Percentiles rank a stretch among this genome's conserved stretches.
Evolutionary conservation across 306 rosid species (phyloP).

Genomic region (Urtica urens): DNA sequence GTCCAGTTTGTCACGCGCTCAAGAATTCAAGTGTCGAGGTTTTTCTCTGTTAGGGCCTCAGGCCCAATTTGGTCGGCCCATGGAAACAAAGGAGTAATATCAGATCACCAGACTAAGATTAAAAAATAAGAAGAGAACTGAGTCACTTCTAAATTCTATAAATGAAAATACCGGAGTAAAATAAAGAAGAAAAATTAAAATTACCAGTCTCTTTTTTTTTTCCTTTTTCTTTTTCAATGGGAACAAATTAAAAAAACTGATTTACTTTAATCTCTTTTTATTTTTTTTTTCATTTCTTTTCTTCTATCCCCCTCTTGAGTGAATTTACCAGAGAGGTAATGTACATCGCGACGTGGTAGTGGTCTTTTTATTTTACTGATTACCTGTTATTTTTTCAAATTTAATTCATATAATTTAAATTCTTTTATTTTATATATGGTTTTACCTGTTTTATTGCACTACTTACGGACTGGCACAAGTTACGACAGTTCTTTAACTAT

Average conservation of each 20-base stretch:
- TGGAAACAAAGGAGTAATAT: background rate
- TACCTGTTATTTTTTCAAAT: constrained; percentile 12
- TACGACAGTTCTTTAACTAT: too few species aligned
- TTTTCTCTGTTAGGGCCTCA: constrained; percentile 39
- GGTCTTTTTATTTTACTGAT: constrained; percentile 18
- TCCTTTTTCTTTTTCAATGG: background rate
- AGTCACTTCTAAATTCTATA: too few species aligned
- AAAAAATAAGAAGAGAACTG: background rate
- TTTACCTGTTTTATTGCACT: too few species aligned
- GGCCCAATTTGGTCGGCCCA: constrained; percentile 10
- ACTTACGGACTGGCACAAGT: too few species aligned
- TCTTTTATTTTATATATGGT: constrained; percentile 40
- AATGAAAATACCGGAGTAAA: constrained; percentile 13
- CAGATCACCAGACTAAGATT: background rate
- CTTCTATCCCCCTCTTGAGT: constrained; percentile 13
- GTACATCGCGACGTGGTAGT: constrained; percentile 53
- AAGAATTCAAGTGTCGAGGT: constrained; percentile 71
- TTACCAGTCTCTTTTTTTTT: background rate
- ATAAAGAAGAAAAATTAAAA: constrained; percentile 10
- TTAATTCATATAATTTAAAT: constrained; percentile 48
- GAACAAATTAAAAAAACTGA: constrained; percentile 2
- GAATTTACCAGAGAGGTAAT: constrained; percentile 27
- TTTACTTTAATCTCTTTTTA: background rate
- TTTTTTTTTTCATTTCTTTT: background rate
- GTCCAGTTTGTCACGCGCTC: constrained; percentile 59